Evolutionary conservation across 2,329 filamentous ascomycete genomes (phyloP).

Genomic region (Metarhizium humberi): DNA sequence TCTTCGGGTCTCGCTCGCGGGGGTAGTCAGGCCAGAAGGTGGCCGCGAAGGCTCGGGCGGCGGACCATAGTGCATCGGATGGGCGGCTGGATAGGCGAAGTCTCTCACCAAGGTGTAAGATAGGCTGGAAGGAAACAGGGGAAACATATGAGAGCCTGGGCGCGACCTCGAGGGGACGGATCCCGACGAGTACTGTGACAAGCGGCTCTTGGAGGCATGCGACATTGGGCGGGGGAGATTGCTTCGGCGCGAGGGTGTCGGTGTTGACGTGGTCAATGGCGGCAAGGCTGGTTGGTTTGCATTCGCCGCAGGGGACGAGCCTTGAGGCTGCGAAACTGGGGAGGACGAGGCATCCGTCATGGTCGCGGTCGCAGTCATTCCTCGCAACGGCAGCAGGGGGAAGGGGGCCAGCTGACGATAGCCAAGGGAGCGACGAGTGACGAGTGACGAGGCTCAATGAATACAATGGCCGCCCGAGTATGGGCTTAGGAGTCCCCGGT

Average conservation of each 20-base stretch:
- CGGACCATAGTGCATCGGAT: slow-evolving; percentile 93
- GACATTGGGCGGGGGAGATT: slow-evolving; percentile 58
- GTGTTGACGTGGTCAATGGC: slow-evolving; percentile 41
- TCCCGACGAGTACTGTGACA: slow-evolving; percentile 73
- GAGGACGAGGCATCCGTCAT: slow-evolving; percentile 49
- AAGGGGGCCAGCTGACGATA: not conserved
- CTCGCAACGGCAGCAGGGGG: slow-evolving; percentile 9
- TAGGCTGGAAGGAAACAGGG: slow-evolving; percentile 75
- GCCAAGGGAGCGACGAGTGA: not conserved
- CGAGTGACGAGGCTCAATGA: not conserved
- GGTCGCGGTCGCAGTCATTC: slow-evolving; percentile 35
- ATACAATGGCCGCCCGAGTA: not conserved
- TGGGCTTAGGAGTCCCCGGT: not conserved
- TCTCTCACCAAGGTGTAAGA: slow-evolving; percentile 87
- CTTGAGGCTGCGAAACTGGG: slow-evolving; percentile 41
- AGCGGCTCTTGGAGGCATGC: slow-evolving; percentile 68
- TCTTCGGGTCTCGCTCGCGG: slow-evolving; percentile 67
- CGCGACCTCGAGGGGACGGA: slow-evolving; percentile 64
- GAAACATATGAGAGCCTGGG: slow-evolving; percentile 72
- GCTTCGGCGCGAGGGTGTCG: slow-evolving; percentile 48
- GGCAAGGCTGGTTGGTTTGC: slow-evolving; percentile 45
- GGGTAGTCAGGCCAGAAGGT: slow-evolving; percentile 75
- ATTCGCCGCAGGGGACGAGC: slow-evolving; percentile 35
- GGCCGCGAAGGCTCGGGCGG: slow-evolving; percentile 61
- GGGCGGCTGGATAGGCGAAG: slow-evolving; percentile 78